A percentile compares a stretch with the other conserved stretches of the same genome.
These are phyloP conservation scores for Bruguiera gymnorhiza DNA, from an alignment of 345 rosid species.

Conservation along the genomic window DNA sequence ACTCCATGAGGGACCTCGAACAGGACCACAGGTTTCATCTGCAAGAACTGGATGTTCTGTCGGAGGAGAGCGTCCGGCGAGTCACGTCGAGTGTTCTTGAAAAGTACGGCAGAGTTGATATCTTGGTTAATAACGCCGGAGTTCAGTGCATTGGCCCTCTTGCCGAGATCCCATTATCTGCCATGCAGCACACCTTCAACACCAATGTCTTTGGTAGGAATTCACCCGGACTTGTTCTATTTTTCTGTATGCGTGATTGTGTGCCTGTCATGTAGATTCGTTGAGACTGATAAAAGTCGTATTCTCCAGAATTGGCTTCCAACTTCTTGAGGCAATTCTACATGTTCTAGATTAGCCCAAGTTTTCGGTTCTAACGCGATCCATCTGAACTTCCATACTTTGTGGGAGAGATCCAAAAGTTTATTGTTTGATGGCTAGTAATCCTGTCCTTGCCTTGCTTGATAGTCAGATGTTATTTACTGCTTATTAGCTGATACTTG, in stretches of 20 bases:
- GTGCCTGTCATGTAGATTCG: too few relatives aligned
- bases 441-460: too few relatives aligned
- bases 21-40: slow-evolving; percentile 58
- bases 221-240: neutral
- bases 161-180: slow-evolving; percentile 66
- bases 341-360: too few relatives aligned
- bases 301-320: too few relatives aligned
- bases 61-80: slow-evolving; percentile 53
- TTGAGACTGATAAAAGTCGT: too few relatives aligned
- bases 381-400: too few relatives aligned
- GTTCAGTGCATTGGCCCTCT: slow-evolving; percentile 82
- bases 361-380: too few relatives aligned
- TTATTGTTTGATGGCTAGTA: too few relatives aligned
- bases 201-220: slow-evolving; percentile 73
- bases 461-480: too few relatives aligned
- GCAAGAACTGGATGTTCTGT: slow-evolving; percentile 69
- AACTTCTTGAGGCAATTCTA: too few relatives aligned
- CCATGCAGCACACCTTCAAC: slow-evolving; percentile 53
- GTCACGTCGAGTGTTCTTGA: slow-evolving; percentile 50
- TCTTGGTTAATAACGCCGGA: slow-evolving; percentile 87
- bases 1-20: slow-evolving; percentile 64
- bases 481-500: too few relatives aligned
- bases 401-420: too few relatives aligned
- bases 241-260: neutral
- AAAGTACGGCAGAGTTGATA: slow-evolving; percentile 60